Base-by-base conservation (phyloP, 805 yeast species). In the Starmerella roubikii region DNA sequence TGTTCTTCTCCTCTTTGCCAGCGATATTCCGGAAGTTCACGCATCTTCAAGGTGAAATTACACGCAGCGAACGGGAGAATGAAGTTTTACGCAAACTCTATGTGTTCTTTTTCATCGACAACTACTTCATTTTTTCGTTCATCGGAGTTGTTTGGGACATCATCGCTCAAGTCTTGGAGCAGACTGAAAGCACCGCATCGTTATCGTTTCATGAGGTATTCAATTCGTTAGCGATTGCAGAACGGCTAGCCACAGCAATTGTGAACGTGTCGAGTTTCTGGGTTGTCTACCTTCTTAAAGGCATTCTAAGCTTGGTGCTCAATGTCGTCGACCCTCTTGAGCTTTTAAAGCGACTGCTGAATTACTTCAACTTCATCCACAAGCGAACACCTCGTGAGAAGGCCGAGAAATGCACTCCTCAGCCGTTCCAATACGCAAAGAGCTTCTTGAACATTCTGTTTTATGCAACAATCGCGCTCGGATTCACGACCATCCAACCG, bases 231-330 rank as follows among this genome's bases (percentile, higher is more conserved):
- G 48, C 46, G 3, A 45, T 61, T 9, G 56, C 55, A 3, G 44
- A 50, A 21, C 61, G 62, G 18, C 44, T 59, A 9, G 50, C 64
- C 1, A 52, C 55, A 3, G 59, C 66, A 6, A 53, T 62, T 28
- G 55, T 62, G 31, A 54, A 54, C 33, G 52, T 61, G 17, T 59
- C 65, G 5, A 56, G 63, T 8, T 62, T 62, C 48, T 62, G 66
- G 66, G 62, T 61, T 21, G 54, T 60, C 59, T 62, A 60, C 44
- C 40, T 60, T 4, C 37, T 62, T 16, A 50, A 59, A 17, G 55
- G 55, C 12, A 48, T 56, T 24, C 26, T 60, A 12, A 62, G 54
- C 12, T 44, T 57, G 7, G 42, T 56, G 18, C 37, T 58, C 3
- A 57, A 53, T 34, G 41, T 60, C 7, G 44, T 60, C 12, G 64